A percentile compares a stretch with the other conserved stretches of the same genome.
Evolutionary conservation across 2,329 filamentous ascomycete species (phyloP).

Genomic region (Penicillium frequentans): DNA sequence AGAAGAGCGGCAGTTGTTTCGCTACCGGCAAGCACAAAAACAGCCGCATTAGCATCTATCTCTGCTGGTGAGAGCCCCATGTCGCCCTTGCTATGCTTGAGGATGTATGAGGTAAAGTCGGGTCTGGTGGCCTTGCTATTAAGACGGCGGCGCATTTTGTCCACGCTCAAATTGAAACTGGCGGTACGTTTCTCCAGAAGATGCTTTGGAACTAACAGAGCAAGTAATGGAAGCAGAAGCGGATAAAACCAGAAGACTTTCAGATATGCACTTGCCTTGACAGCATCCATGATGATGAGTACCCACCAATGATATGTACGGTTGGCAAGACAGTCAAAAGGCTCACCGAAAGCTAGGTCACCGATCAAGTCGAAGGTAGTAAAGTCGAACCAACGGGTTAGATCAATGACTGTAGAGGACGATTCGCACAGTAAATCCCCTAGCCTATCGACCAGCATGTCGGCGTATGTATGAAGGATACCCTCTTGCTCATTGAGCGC

Average conservation of each 20-base stretch:
- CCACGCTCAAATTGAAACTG: conserved; percentile 19
- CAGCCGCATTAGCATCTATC: conserved; percentile 23
- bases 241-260: conserved; percentile 22
- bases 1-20: conserved; percentile 26
- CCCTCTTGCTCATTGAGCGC: conserved; percentile 35
- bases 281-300: conserved; percentile 24
- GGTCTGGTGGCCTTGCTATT: conserved; percentile 13
- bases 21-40: conserved; percentile 26
- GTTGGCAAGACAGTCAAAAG: conserved; percentile 31
- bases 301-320: conserved; percentile 33
- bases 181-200: conserved; percentile 14
- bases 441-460: conserved; percentile 27
- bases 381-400: conserved; percentile 26
- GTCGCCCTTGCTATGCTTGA: conserved; percentile 19
- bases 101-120: conserved; percentile 27
- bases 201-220: conserved; percentile 18
- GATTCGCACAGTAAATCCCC: conserved; percentile 1
- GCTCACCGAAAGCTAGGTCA: conserved; percentile 34
- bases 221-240: conserved; percentile 11
- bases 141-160: conserved; percentile 22
- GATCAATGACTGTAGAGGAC: conserved; percentile 9
- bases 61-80: conserved; percentile 17
- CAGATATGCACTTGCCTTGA: conserved; percentile 23
- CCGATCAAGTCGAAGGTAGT: conserved; percentile 38
- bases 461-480: conserved; percentile 31